Evolutionary conservation across 768 basidiomycete genomes (phyloP).

Genomic region (Coprinellus micaceus): DNA sequence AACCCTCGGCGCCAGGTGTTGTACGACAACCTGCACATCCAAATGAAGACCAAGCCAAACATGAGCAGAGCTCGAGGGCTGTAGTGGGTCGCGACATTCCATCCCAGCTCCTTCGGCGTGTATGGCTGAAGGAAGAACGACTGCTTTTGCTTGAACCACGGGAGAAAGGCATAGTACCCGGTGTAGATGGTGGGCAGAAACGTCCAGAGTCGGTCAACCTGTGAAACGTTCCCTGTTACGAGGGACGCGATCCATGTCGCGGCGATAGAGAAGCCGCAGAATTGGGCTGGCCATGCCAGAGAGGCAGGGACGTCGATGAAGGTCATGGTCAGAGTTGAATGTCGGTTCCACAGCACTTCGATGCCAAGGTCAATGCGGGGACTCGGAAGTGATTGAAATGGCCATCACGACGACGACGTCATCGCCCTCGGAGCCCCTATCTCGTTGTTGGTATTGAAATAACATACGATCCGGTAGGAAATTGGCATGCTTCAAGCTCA

Average conservation of each 20-base stretch:
- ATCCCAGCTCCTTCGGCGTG: constrained; percentile 46
- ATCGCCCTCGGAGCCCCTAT: too few species aligned
- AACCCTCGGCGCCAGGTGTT: constrained; percentile 85
- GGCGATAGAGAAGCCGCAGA: constrained; percentile 48
- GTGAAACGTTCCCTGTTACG: constrained; percentile 75
- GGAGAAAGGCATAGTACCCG: constrained; percentile 76
- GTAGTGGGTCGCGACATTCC: constrained; percentile 39
- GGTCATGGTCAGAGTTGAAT: constrained; percentile 20
- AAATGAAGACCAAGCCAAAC: constrained; percentile 61
- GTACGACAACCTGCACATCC: constrained; percentile 71
- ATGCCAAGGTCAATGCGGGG: too few species aligned
- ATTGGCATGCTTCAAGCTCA: too few species aligned
- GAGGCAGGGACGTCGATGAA: constrained; percentile 30
- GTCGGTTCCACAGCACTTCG: too few species aligned
- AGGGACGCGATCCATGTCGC: constrained; percentile 58
- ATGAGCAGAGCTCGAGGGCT: constrained; percentile 76
- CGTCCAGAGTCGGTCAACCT: constrained; percentile 83
- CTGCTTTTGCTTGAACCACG: constrained; percentile 48
- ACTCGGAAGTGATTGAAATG: too few species aligned
- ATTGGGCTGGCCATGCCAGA: constrained; percentile 60
- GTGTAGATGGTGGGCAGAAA: constrained; percentile 81
- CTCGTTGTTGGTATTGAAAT: too few species aligned
- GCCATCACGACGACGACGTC: too few species aligned
- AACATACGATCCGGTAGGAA: too few species aligned
- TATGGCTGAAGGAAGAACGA: constrained; percentile 47